Evolutionary conservation across 164 flowering plant species (phyloP), one percentile per base, ranked within the genome.

Genomic region (Macadamia tetraphylla): DNA sequence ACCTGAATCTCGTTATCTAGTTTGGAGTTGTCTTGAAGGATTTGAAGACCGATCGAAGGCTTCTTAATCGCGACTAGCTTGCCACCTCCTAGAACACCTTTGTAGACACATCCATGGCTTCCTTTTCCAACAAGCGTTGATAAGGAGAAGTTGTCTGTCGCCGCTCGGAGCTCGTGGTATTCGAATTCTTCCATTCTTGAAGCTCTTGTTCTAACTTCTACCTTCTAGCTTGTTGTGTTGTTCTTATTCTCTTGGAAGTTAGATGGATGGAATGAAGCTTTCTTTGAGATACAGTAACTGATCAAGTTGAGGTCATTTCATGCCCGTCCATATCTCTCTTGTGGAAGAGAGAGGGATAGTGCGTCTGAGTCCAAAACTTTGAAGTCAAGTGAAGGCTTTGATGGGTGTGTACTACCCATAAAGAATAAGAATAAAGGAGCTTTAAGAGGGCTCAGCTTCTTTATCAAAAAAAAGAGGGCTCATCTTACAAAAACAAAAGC

Each of bases 41-140:
- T 72, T 76, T 75, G 75, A 29, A 79, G 82, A 68, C 73, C 82
- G 4, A 60, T 40, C 0, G 84, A 78, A 0, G 77, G 73, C 61
- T 57, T 84, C 71, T 88, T 86, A 11, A 88, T 70, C 0, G 92
- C 93, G 1, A 87, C 77, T 2, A 67, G 3, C n/a, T 66, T 59
- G 23, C 81, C 73, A n/a, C 76, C 72, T 30, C 60, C 35, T 44
- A 88, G 86, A 32, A 62, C n/a, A 23, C 76, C 96, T 65, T 74
- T 77, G 81, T 86, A 88, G 57, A 90, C 83, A 46, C 77, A 75
- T 49, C 93, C 93, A 75, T 90, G 91, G 87, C 93, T 88, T 60
- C 96, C 96, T 86, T 80, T 88, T 12, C 96, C 96, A 0, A 90
- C 70, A 35, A 88, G 70, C 3, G 67, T 48, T 4, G 86, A 69